Percentiles rank a stretch among this genome's conserved stretches.
Evolutionary conservation across 2,329 filamentous ascomycete species (phyloP).

Genomic region (Spiromastix sp.): DNA sequence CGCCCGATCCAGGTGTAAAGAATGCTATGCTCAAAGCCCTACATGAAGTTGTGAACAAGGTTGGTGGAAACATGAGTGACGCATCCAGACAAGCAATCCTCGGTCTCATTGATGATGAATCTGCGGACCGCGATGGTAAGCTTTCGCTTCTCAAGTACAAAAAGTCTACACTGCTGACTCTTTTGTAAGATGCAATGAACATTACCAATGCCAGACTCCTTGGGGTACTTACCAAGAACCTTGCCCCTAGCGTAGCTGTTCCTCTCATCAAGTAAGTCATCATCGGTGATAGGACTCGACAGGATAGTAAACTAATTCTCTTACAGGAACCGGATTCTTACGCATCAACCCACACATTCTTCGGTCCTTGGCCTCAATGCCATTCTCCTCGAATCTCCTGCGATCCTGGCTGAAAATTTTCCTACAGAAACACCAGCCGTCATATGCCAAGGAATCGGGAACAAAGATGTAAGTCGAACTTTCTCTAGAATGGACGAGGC

Average conservation of each 20-base stretch:
- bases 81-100: constrained; percentile 77
- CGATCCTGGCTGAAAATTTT: constrained; percentile 57
- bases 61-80: constrained; percentile 90
- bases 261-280: constrained; percentile 44
- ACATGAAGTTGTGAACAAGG: constrained; percentile 93
- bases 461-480: constrained; percentile 56
- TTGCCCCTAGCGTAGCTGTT: constrained; percentile 60
- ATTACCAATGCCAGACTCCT: constrained; percentile 86
- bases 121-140: constrained; percentile 59
- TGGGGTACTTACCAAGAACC: constrained; percentile 78
- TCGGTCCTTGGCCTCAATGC: constrained; percentile 84
- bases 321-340: constrained; percentile 66
- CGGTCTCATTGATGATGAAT: constrained; percentile 75
- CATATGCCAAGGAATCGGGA: constrained; percentile 68
- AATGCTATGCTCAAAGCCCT: constrained; percentile 95
- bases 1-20: constrained; percentile 72
- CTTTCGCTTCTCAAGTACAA: constrained; percentile 4
- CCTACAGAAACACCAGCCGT: constrained; percentile 65
- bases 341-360: constrained; percentile 61
- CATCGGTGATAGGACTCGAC: constrained; percentile 8
- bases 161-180: constrained; percentile 11
- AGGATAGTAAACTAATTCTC: constrained; percentile 24
- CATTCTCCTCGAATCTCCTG: constrained; percentile 69
- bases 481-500: constrained; percentile 2
- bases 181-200: constrained; percentile 54